Evolutionary conservation across 1,284 basidiomycete genomes (phyloP), one percentile per base, ranked within the genome.

Genomic region (Pisolithus thermaeus): DNA sequence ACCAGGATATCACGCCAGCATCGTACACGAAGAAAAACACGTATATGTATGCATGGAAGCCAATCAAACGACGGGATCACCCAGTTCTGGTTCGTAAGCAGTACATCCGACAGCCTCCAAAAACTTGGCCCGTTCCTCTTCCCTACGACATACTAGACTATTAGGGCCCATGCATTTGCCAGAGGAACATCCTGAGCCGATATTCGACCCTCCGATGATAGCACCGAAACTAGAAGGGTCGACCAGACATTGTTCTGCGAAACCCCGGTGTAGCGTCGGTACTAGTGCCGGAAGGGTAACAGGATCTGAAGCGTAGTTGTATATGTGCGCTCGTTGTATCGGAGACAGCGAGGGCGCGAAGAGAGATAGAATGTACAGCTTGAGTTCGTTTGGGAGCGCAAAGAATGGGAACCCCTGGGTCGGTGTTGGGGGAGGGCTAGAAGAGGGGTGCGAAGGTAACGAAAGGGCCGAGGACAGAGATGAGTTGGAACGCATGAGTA

Each of bases 341-440:
- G 71, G 53, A 2, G 83, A 85, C 23, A 88, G 74, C 0, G 68
- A 70, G 11, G 83, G 84, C 3, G 81, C 75, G 28, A 84, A 62
- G 58, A 78, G 73, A 20, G 79, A 77, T 30, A 87, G 72, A 50
- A 82, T 78, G 59, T 80, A 58, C 3, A 81, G 70, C 53, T 80
- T 76, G 20, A 88, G 69, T 61, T 88, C 85, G 22, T 66, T 74
- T 0, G 85, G 85, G 27, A 88, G 70, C 14, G 59, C 59, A 18
- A 57, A 59, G 59, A 78, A 80, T 8, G 68, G 66, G 55, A 71
- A 70, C n/a, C 53, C 45, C 18, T 56, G 60, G 3, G 60, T 60
- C 25, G 51, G 56, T 35, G 50, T 56, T 27, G 59, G 55, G 51
- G 58, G 56, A 56, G 54, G 56, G 37, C 54, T 62, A 8, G 62